Evolutionary conservation across 176 grass and related monocot genomes (phyloP), one percentile per base, ranked within the genome.

Genomic region (Oryza longistaminata): DNA sequence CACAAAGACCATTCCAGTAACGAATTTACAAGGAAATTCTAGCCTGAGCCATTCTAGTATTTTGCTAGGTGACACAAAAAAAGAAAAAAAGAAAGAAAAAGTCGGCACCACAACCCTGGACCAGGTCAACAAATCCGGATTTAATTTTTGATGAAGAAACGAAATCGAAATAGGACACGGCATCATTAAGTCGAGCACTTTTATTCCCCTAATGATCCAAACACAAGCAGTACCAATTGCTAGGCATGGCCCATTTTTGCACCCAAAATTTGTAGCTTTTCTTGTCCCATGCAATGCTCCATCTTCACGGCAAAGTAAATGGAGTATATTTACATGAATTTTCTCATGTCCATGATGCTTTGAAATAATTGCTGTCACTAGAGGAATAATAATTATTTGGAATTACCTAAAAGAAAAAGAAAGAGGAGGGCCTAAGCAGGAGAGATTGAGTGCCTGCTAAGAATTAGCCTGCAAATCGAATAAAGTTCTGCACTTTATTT

Each of bases 381-480:
- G 67, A 29, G 7, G 37, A 62, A 68, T 14, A 35, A 78, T 49
- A 35, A 82, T 24, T 25, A 62, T 46, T 45, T 81, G 1, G 11
- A 79, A 25, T 2, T 40, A 15, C 29, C 9, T 25, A 68, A 14
- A n/a, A 26, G 34, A 44, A 79, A 60, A 12, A 62, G 67, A 35
- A 29, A 13, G 2, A 55, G 6, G 39, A 24, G 45, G 6, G 4
- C 3, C 53, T 86, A 64, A 44, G 31, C 25, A 71, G 2, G 73
- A 44, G 85, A 75, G 71, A 86, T 88, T 86, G 92, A 91, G 92
- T 93, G 84, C 31, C 34, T 79, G 64, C 17, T 82, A 88, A 91
- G 92, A 93, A 86, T 91, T 93, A 76, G 82, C 75, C 60, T 79
- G 61, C 86, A 88, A 67, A 83, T 84, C 68, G 88, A 93, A 91